Evolutionary conservation across 2,329 filamentous ascomycete species (phyloP).

Genomic region (Neurospora sp.): DNA sequence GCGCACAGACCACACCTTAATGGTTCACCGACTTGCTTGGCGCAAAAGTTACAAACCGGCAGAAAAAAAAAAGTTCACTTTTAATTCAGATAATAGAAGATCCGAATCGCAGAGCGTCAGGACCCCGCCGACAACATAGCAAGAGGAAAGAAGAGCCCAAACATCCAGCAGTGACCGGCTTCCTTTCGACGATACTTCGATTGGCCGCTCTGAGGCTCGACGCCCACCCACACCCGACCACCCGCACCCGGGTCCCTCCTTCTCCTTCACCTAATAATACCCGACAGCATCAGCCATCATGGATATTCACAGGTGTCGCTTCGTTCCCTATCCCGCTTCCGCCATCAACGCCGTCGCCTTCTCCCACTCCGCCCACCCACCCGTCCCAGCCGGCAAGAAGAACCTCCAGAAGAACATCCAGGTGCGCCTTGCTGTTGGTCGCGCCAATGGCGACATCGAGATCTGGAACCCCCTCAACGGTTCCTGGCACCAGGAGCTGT

Average conservation of each 20-base stretch:
- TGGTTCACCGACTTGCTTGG: constrained; percentile 14
- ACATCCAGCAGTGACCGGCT: background rate
- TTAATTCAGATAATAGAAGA: constrained; percentile 5
- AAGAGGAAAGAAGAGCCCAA: background rate
- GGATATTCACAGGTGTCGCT: constrained; percentile 96
- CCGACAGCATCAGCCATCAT: constrained; percentile 36
- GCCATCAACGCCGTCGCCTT: constrained; percentile 94
- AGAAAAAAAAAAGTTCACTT: constrained; percentile 17
- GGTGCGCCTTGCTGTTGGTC: constrained; percentile 75
- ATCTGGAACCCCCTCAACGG: constrained; percentile 87
- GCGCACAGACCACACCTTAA: constrained; percentile 24
- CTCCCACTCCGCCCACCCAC: constrained; percentile 58
- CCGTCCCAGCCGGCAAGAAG: constrained; percentile 32
- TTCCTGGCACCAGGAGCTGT: constrained; percentile 80
- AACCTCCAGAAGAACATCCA: constrained; percentile 43
- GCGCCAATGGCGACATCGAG: constrained; percentile 92
- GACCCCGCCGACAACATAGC: constrained; percentile 7
- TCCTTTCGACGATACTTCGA: background rate
- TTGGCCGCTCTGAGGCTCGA: background rate
- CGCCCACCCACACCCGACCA: background rate
- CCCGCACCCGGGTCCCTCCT: background rate
- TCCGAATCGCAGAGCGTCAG: constrained; percentile 2
- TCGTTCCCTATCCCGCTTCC: constrained; percentile 83
- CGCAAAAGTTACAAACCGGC: constrained; percentile 16
- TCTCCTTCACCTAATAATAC: constrained; percentile 7